A percentile compares a stretch with the other conserved stretches of the same genome.
phyloP scores from a whole-genome alignment of 1,139 yeast genomes.

The Saccharomyces hybrid region DNA sequence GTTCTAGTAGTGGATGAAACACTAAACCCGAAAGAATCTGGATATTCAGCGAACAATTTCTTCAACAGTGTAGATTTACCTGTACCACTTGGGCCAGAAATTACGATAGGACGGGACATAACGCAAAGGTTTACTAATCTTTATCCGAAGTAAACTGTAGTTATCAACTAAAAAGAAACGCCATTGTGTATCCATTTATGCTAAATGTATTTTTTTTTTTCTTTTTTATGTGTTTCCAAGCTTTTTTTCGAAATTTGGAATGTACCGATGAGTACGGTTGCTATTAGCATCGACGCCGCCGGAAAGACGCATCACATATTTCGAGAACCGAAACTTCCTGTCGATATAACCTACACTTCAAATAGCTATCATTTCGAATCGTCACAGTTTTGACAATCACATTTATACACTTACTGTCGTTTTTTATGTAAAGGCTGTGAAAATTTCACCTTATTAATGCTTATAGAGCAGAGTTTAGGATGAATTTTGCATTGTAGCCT shows the following conservation, averaged over 20 bases:
- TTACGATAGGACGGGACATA: conserved; percentile 73
- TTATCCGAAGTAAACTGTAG: background rate
- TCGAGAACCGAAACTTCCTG: background rate
- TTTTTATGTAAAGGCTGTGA: background rate
- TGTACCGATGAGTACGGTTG: background rate
- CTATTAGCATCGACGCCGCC: background rate
- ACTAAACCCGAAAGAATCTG: conserved; percentile 84
- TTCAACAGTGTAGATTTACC: conserved; percentile 93
- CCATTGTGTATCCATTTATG: background rate
- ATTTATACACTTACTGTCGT: too few species aligned
- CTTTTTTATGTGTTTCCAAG: background rate
- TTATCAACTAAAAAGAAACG: background rate
- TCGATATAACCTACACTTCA: background rate
- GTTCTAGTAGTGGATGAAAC: conserved; percentile 88
- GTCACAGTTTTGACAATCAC: background rate
- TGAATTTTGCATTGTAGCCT: background rate
- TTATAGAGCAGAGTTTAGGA: too few species aligned
- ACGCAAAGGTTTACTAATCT: background rate
- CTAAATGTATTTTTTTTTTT: background rate
- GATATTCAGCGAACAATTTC: conserved; percentile 82
- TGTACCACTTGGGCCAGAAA: conserved; percentile 95
- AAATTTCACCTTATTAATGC: too few species aligned
- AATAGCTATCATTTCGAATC: background rate
- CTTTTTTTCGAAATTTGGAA: background rate
- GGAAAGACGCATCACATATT: background rate